These are phyloP conservation scores for Yamadazyma triangularis DNA, from an alignment of 1,139 yeast species.

Conservation along the genomic window DNA sequence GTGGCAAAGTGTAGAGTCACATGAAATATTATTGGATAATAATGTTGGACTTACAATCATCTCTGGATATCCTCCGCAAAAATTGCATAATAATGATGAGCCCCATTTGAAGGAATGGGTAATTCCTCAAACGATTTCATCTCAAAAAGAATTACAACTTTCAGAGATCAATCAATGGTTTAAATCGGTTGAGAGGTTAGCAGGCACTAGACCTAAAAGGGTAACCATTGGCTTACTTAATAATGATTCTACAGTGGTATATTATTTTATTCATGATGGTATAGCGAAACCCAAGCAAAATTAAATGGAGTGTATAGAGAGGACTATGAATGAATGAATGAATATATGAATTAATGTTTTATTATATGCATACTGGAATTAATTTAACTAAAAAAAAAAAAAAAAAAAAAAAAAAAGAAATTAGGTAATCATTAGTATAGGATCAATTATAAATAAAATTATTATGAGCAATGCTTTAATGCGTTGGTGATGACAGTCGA, in stretches of 20 bases:
- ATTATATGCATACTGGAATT: no score
- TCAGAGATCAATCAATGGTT: slow-evolving; percentile 32
- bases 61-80: slow-evolving; percentile 29
- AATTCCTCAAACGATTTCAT: slow-evolving; percentile 19
- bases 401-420: no score
- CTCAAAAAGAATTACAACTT: slow-evolving; percentile 14
- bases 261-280: slow-evolving; percentile 61
- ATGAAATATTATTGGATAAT: slow-evolving; percentile 4
- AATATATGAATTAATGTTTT: no score
- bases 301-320: slow-evolving; percentile 18
- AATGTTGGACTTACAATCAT: slow-evolving; percentile 10
- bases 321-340: no score
- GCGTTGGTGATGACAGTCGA: background rate
- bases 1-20: slow-evolving; percentile 42
- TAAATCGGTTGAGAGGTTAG: slow-evolving; percentile 12
- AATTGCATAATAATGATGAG: slow-evolving; percentile 20
- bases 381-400: no score
- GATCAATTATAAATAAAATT: no score
- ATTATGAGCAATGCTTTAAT: no score
- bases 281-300: slow-evolving; percentile 56
- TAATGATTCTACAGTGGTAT: slow-evolving; percentile 64
- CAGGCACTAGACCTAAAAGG: slow-evolving; percentile 26
- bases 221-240: slow-evolving; percentile 55
- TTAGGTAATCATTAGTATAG: no score
- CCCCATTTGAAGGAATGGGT: slow-evolving; percentile 30